Conservation (phyloP, 2,329 filamentous ascomycete species). For the Pezizomycotina sp. region DNA sequence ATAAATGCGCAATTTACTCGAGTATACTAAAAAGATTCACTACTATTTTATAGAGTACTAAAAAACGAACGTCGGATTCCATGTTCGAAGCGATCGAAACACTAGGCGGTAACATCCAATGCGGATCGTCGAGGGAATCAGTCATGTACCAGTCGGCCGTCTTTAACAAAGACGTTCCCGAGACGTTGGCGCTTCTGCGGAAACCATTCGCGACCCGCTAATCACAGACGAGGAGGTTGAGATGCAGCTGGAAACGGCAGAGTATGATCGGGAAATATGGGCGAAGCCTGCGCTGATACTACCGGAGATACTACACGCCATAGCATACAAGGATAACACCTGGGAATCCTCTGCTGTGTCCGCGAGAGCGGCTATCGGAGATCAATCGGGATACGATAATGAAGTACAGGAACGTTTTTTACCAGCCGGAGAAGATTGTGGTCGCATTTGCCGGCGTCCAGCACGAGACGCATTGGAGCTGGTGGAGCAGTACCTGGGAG, state of each 20-base stretch:
- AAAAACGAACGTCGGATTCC: conserved; percentile 53
- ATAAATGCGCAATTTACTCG: background rate
- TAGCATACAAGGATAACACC: conserved; percentile 91
- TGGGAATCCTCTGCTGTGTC: conserved; percentile 82
- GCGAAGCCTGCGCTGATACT: conserved; percentile 90
- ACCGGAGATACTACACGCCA: conserved; percentile 86
- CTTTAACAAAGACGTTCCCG: conserved; percentile 81
- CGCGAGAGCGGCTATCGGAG: conserved; percentile 57
- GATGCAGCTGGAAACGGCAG: conserved; percentile 75
- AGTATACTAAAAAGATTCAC: background rate
- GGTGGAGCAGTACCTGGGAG: conserved; percentile 74
- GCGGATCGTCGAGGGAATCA: conserved; percentile 82
- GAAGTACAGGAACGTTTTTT: conserved; percentile 68
- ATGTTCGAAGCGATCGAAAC: conserved; percentile 80
- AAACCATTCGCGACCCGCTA: conserved; percentile 74
- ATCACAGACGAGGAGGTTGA: conserved; percentile 76
- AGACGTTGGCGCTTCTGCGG: conserved; percentile 72
- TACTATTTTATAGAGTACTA: conserved; percentile 39
- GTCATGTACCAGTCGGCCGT: conserved; percentile 98
- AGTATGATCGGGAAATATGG: conserved; percentile 96
- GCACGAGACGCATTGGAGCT: conserved; percentile 64
- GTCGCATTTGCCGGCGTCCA: conserved; percentile 87
- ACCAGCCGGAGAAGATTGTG: conserved; percentile 77
- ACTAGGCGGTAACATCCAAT: conserved; percentile 89
- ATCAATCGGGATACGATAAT: conserved; percentile 61